phyloP scores from a whole-genome alignment of 345 rosid genomes.

The Hibiscus tridactylites region DNA sequence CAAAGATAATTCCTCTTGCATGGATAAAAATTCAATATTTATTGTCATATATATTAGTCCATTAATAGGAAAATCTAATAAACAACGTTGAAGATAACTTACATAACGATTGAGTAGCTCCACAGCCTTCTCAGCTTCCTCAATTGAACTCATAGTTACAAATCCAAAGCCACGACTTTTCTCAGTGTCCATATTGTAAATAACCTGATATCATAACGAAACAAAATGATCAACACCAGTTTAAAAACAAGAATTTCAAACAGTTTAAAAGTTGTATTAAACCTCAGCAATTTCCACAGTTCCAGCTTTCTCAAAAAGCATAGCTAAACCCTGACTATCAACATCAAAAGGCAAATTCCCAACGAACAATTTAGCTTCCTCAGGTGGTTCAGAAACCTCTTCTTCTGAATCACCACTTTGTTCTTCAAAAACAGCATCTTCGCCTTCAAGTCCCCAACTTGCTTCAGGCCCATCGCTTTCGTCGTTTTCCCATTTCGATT shows the following conservation, averaged over 20 bases:
- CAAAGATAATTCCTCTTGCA: background rate
- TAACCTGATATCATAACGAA: slow-evolving; percentile 42
- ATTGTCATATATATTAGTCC: background rate
- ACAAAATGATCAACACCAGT: background rate
- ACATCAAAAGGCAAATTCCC: slow-evolving; percentile 79
- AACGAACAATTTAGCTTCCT: slow-evolving; percentile 78
- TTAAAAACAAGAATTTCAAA: background rate
- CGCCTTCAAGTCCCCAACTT: slow-evolving; percentile 20
- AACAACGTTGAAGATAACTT: slow-evolving; percentile 21
- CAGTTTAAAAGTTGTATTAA: slow-evolving; percentile 1
- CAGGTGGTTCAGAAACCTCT: slow-evolving; percentile 47
- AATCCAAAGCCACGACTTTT: slow-evolving; percentile 93
- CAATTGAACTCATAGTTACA: slow-evolving; percentile 80
- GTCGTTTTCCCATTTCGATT: slow-evolving; percentile 27
- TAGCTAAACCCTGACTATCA: slow-evolving; percentile 71
- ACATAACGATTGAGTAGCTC: slow-evolving; percentile 63
- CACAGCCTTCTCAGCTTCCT: slow-evolving; percentile 79
- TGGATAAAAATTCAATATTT: background rate
- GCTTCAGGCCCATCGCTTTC: slow-evolving; percentile 26
- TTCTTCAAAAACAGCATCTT: slow-evolving; percentile 15
- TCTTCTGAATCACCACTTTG: slow-evolving; percentile 16
- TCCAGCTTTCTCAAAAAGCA: slow-evolving; percentile 82
- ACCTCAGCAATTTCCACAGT: slow-evolving; percentile 96
- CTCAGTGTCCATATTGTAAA: slow-evolving; percentile 73
- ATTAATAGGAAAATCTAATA: background rate